Evolutionary conservation across 495 filamentous ascomycete species (phyloP).

Genomic region (Penicillium coprophilum): DNA sequence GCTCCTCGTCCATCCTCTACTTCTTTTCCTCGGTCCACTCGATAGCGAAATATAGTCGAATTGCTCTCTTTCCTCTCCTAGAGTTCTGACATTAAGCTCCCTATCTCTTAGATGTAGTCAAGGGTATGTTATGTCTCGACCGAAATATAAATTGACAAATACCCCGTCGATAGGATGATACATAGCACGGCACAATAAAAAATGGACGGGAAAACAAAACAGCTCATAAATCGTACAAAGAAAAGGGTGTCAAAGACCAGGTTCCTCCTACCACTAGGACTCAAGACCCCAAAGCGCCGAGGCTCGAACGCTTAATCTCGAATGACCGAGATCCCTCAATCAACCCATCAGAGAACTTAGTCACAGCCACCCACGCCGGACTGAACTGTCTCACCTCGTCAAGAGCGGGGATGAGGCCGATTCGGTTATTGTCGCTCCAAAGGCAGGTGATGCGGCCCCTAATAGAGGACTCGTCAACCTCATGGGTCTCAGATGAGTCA

Average conservation of each 20-base stretch:
- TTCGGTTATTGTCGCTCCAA: slow-evolving; percentile 82
- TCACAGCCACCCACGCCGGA: slow-evolving; percentile 75
- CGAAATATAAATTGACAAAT: not conserved
- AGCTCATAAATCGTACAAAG: slow-evolving; percentile 7
- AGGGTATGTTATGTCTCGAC: not conserved
- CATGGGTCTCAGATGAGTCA: slow-evolving; percentile 25
- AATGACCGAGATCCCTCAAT: slow-evolving; percentile 71
- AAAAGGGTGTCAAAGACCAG: not conserved
- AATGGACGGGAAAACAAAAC: not conserved
- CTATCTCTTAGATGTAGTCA: not conserved
- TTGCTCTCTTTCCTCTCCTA: no score
- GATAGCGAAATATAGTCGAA: no score
- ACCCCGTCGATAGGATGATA: not conserved
- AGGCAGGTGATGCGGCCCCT: slow-evolving; percentile 74
- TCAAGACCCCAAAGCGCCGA: slow-evolving; percentile 3
- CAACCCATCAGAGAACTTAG: slow-evolving; percentile 74
- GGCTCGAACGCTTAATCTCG: slow-evolving; percentile 32
- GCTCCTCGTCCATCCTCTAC: no score
- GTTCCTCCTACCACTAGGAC: not conserved
- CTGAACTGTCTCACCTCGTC: slow-evolving; percentile 75
- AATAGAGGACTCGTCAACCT: slow-evolving; percentile 43
- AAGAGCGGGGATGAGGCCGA: slow-evolving; percentile 75
- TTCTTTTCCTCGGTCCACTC: no score
- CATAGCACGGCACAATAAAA: not conserved
- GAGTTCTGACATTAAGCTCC: not conserved